These are phyloP conservation scores for Podaxis sp. DNA, from an alignment of 768 basidiomycete species.

Conservation along the genomic window DNA sequence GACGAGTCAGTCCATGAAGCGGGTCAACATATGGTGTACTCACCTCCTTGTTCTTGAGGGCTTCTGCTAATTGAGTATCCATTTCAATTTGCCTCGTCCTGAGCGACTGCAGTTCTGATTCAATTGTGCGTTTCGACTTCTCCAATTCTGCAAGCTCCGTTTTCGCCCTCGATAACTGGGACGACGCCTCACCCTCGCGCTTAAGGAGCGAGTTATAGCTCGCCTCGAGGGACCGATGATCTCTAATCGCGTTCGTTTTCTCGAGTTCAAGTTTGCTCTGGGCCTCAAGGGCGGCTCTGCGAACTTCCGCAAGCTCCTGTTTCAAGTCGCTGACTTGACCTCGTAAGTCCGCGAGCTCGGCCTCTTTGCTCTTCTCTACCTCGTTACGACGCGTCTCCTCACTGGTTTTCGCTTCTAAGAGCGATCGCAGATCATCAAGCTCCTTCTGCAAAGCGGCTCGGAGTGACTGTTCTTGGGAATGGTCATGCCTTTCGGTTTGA, in stretches of 20 bases:
- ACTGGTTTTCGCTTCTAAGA: conserved; percentile 80
- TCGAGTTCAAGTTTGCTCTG: conserved; percentile 79
- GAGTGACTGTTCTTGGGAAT: conserved; percentile 38
- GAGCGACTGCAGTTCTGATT: conserved; percentile 73
- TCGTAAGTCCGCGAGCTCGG: conserved; percentile 76
- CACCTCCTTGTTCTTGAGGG: conserved; percentile 73
- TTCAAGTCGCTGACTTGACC: conserved; percentile 59
- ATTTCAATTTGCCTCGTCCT: conserved; percentile 66
- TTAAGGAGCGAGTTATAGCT: conserved; percentile 66
- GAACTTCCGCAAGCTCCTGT: conserved; percentile 63
- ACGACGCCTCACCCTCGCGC: conserved; percentile 51
- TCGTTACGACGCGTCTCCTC: conserved; percentile 84
- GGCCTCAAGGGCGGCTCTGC: conserved; percentile 56
- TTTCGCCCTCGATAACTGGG: conserved; percentile 48
- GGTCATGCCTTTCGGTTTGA: conserved; percentile 54
- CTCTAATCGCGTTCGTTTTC: conserved; percentile 59
- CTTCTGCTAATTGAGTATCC: conserved; percentile 62
- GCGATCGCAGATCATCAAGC: conserved; percentile 80
- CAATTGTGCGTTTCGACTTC: conserved; percentile 62
- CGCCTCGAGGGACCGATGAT: conserved; percentile 56
- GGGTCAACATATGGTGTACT: conserved; percentile 15
- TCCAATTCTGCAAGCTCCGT: conserved; percentile 55
- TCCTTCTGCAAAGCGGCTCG: conserved; percentile 74
- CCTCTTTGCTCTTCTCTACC: conserved; percentile 84
- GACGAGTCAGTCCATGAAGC: conserved; percentile 2